A percentile compares a stretch with the other conserved stretches of the same genome.
Conservation (phyloP, 345 rosid genomes). For the Salix exigua region DNA sequence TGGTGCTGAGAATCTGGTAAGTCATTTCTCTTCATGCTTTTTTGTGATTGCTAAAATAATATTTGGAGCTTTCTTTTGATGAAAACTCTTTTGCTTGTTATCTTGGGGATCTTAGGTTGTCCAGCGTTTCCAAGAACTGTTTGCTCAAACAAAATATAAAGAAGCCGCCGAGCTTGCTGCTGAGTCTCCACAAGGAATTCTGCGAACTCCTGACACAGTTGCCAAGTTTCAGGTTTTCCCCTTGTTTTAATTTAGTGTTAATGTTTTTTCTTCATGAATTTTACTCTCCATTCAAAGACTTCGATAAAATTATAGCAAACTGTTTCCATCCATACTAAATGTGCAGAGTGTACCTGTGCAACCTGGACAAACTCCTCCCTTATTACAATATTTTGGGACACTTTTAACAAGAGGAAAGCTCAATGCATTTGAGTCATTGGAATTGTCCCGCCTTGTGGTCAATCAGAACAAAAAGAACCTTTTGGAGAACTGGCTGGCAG, state of each 20-base stretch:
- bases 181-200: conserved; percentile 95
- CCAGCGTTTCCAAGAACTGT: conserved; percentile 94
- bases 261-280: not conserved
- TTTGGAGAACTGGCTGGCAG: conserved; percentile 94
- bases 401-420: conserved; percentile 94
- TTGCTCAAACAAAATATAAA: conserved; percentile 95
- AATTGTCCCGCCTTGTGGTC: conserved; percentile 94
- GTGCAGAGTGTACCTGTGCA: conserved; percentile 97
- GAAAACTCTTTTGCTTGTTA: not conserved
- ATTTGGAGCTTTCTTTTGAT: not conserved
- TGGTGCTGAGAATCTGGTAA: conserved; percentile 98
- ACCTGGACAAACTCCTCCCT: conserved; percentile 97
- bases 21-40: not conserved
- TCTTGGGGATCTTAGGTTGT: conserved; percentile 58
- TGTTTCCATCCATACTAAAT: conserved; percentile 5
- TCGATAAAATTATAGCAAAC: not conserved
- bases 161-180: conserved; percentile 99
- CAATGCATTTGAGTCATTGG: conserved; percentile 94
- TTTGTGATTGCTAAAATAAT: not conserved
- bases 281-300: not conserved
- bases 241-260: not conserved
- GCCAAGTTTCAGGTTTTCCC: conserved; percentile 88
- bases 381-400: conserved; percentile 96
- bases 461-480: conserved; percentile 98
- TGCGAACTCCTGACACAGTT: conserved; percentile 94